These are phyloP conservation scores for Colletotrichum sp. DNA, from an alignment of 2,329 filamentous ascomycete genomes.

Conservation along the genomic window DNA sequence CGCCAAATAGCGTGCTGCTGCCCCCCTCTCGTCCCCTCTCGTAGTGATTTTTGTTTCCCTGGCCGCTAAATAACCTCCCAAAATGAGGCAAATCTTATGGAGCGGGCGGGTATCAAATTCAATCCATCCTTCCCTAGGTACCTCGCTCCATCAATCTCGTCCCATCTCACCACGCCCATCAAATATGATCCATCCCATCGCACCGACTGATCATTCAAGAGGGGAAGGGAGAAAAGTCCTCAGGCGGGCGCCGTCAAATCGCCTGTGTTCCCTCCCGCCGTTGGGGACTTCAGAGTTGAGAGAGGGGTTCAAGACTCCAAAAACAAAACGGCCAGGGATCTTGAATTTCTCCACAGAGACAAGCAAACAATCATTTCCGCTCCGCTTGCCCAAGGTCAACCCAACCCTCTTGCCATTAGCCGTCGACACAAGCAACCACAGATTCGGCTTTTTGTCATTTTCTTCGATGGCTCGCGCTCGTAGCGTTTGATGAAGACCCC, in stretches of 20 bases:
- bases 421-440: neutral
- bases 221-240: neutral
- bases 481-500: constrained; percentile 2
- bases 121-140: neutral
- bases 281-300: neutral
- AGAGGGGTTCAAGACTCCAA: neutral
- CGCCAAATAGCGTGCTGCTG: constrained; percentile 11
- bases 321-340: neutral
- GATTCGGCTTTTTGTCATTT: neutral
- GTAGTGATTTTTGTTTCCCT: neutral
- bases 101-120: constrained; percentile 8
- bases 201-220: neutral
- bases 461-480: neutral
- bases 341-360: neutral
- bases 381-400: neutral
- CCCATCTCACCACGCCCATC: neutral
- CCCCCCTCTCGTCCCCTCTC: constrained; percentile 2
- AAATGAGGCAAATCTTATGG: constrained; percentile 19
- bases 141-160: neutral
- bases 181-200: neutral
- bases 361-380: neutral
- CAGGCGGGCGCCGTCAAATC: neutral
- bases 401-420: neutral
- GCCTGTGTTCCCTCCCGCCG: neutral
- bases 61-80: constrained; percentile 7